Conservation (phyloP, 176 grass and related monocot species). For the Leersia perrieri region DNA sequence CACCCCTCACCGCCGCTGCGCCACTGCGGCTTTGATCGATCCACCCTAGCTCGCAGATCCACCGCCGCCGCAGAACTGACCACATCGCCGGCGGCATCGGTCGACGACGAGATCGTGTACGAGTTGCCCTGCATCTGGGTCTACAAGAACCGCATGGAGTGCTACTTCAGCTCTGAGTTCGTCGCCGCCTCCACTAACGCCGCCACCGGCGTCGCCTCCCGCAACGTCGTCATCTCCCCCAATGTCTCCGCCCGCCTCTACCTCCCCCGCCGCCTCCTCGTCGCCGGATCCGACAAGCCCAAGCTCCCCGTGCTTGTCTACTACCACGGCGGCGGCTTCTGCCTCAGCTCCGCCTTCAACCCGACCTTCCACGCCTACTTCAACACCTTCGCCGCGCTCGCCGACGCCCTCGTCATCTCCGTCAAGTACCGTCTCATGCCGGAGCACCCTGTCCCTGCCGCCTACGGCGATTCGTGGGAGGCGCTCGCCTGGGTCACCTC, state of each 20-base stretch:
- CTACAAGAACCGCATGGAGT: conserved; percentile 50
- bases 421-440: conserved; percentile 77
- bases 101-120: conserved; percentile 53
- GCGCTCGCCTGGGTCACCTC: conserved; percentile 68
- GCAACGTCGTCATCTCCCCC: conserved; percentile 42
- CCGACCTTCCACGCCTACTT: conserved; percentile 53
- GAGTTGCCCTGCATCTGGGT: conserved; percentile 54
- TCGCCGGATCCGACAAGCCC: too few species aligned
- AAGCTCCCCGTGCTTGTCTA: conserved; percentile 56
- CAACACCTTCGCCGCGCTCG: conserved; percentile 39
- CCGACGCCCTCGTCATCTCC: conserved; percentile 49
- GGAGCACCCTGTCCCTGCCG: conserved; percentile 63
- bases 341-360: conserved; percentile 65
- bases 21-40: too few species aligned
- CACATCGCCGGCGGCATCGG: neutral
- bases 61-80: conserved; percentile 25
- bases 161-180: conserved; percentile 53
- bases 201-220: conserved; percentile 48
- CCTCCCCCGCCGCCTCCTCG: conserved; percentile 17
- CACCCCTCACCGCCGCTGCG: too few species aligned
- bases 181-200: conserved; percentile 41
- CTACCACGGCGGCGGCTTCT: conserved; percentile 68
- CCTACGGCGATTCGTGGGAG: conserved; percentile 47
- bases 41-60: too few species aligned
- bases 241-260: conserved; percentile 62